Base-by-base conservation (phyloP, 148 eudicot genomes). In the Polygonum maritimum region DNA sequence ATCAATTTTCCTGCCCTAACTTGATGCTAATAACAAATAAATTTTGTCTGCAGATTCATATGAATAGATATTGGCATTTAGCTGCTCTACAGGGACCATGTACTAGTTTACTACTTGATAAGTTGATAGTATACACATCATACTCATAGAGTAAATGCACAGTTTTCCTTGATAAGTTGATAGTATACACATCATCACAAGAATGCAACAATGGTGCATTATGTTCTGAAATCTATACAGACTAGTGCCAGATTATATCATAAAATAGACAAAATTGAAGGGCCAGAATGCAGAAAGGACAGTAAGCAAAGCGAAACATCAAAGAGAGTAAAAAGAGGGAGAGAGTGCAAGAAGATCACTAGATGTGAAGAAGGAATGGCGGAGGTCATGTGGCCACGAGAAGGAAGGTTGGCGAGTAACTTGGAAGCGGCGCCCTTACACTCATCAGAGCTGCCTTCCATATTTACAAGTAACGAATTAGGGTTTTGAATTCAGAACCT, bases 341-440 rank as follows among this genome's bases (percentile, higher is more conserved):
- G 6, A 13, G 55, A 11, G 49, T 3, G 55, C n/a, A 7, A 71
- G 71, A 69, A 52, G 65, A 85, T 77, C 62, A 89, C 97, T 88
- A 85, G 81, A 85, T 87, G 85, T 22, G 94, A 80, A 60, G 98
- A 89, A 57, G 84, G 62, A 52, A 88, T 83, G 63, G 88, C 78
- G 76, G 97, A 86, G 57, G 94, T 86, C 81, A 91, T 84, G 80
- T 86, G 81, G 79, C 98, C 98, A 48, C 97, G 94, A 71, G 94
- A 91, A 67, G 98, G 98, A 15, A 93, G 92, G 84, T 84, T 75
- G 71, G 80, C 33, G 54, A 93, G 92, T 75, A 79, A 84, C 73
- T 83, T 83, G 9, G 89, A 82, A 38, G 92, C 90, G 3, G 85
- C 83, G 73, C 69, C 74, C 31, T 26, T 26, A 26, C 31, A 26